Conservation (phyloP, 2,329 filamentous ascomycete genomes). For the Chaetomium strumarium region DNA sequence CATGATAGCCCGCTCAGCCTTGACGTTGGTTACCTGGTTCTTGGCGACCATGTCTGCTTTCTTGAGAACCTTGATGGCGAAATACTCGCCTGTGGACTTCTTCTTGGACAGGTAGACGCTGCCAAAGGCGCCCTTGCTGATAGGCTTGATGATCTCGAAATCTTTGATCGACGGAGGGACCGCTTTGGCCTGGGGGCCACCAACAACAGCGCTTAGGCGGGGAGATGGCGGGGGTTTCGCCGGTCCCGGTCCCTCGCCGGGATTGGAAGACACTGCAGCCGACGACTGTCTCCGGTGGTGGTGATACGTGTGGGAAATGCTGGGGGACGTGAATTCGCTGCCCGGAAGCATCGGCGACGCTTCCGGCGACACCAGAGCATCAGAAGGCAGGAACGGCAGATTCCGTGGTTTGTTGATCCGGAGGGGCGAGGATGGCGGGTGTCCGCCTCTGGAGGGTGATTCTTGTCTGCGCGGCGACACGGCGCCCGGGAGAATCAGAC, state of each 20-base stretch:
- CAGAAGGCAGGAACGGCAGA: conserved; percentile 47
- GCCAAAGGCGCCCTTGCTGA: conserved; percentile 97
- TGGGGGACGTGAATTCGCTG: conserved; percentile 74
- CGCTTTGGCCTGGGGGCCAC: conserved; percentile 78
- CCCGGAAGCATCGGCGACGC: conserved; percentile 80
- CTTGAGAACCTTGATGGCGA: conserved; percentile 95
- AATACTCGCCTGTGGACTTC: conserved; percentile 97
- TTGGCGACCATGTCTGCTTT: conserved; percentile 99
- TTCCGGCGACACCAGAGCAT: conserved; percentile 74
- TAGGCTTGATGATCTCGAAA: conserved; percentile 98
- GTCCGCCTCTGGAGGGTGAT: conserved; percentile 68
- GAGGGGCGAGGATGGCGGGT: conserved; percentile 67
- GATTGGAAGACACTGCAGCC: conserved; percentile 62
- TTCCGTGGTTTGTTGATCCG: conserved; percentile 76
- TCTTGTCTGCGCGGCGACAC: conserved; percentile 79
- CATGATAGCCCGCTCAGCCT: conserved; percentile 98
- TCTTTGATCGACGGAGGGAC: conserved; percentile 96
- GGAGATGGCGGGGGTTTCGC: conserved; percentile 75
- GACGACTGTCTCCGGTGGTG: conserved; percentile 79
- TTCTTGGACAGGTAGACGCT: conserved; percentile 98
- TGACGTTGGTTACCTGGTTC: conserved; percentile 98
- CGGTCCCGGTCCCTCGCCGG: conserved; percentile 41
- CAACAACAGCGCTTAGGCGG: conserved; percentile 66
- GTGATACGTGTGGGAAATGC: conserved; percentile 46
- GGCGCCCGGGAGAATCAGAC: conserved; percentile 72